A percentile compares a stretch with the other conserved stretches of the same genome.
Evolutionary conservation across 768 basidiomycete genomes (phyloP).

Genomic region (Melanogaster broomeanus): DNA sequence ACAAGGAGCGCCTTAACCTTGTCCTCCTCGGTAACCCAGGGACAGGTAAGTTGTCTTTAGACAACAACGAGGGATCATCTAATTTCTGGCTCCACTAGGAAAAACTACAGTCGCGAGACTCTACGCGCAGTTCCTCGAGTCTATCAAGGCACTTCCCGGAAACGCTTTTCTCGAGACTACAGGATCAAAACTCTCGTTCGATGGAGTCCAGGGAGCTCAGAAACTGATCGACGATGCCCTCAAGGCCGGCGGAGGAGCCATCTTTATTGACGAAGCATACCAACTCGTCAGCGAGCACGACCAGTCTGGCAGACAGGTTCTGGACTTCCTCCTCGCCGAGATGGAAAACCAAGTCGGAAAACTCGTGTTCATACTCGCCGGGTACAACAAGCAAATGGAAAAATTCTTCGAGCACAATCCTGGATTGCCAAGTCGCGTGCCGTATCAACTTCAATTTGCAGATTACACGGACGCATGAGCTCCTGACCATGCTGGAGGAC

Average conservation of each 20-base stretch:
- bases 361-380: conserved; percentile 71
- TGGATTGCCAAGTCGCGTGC: conserved; percentile 66
- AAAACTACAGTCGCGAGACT: conserved; percentile 71
- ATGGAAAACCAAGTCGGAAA: conserved; percentile 73
- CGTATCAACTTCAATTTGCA: conserved; percentile 55
- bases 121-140: conserved; percentile 65
- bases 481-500: conserved; percentile 54
- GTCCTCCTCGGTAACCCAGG: conserved; percentile 72
- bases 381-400: conserved; percentile 75
- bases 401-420: conserved; percentile 79
- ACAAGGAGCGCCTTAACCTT: conserved; percentile 61
- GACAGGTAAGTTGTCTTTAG: conserved; percentile 49
- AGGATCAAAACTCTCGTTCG: conserved; percentile 58
- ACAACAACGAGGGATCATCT: neutral
- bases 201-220: conserved; percentile 55
- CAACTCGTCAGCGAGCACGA: conserved; percentile 57
- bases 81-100: conserved; percentile 36
- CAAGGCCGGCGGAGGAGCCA: conserved; percentile 59
- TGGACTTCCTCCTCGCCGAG: conserved; percentile 72
- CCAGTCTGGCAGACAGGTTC: conserved; percentile 53
- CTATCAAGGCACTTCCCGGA: conserved; percentile 55
- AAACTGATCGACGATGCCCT: conserved; percentile 52
- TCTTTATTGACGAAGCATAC: conserved; percentile 78
- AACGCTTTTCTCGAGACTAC: conserved; percentile 61
- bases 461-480: conserved; percentile 64